Evolutionary conservation across 164 flowering plant species (phyloP), one percentile per base, ranked within the genome.

Genomic region (Platanus orientalis): DNA sequence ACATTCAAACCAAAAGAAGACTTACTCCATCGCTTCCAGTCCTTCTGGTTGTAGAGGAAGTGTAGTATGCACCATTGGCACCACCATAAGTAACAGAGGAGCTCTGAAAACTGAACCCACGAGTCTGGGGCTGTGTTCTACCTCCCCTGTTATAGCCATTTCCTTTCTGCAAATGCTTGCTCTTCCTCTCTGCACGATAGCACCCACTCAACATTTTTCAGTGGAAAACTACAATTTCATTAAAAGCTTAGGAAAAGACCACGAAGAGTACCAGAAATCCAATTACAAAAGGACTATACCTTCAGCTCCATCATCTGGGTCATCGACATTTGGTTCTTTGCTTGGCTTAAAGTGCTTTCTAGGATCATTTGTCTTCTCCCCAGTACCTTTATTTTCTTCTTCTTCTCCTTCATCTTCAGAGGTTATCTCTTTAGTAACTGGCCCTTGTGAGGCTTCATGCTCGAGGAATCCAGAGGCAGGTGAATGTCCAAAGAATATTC

Each of bases 1-100:
- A 21, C 39, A 13, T 26, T 25, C 19, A 13, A 32, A 6, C 40
- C 0, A 1, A 23, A 25, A 26, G 47, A 36, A 2, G 19, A 76
- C 88, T 73, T 61, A 89, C 99, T 32, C 97, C 97, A 75, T 94
- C 92, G 75, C 86, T 80, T 11, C 97, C 97, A 16, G 76, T 69
- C 77, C 89, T 86, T 73, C 87, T 84, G 1, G 83, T 78, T 29
- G 67, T 83, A 24, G 99, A 92, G 2, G 89, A 77, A 55, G 96
- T 85, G 62, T 89, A 83, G 68, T 89, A 92, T 21, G 96, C 79
- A 42, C 99, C 99, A 82, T 85, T 78, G 0, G 77, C 60, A 74
- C 99, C 97, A 59, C 97, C 96, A 83, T 88, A 92, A 34, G 85
- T 76, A 24, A 94, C 89, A 54, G 77, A 57, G 24, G 95, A 88